Base-by-base conservation (phyloP, 2,329 filamentous ascomycete genomes). In the Phoma sp. region DNA sequence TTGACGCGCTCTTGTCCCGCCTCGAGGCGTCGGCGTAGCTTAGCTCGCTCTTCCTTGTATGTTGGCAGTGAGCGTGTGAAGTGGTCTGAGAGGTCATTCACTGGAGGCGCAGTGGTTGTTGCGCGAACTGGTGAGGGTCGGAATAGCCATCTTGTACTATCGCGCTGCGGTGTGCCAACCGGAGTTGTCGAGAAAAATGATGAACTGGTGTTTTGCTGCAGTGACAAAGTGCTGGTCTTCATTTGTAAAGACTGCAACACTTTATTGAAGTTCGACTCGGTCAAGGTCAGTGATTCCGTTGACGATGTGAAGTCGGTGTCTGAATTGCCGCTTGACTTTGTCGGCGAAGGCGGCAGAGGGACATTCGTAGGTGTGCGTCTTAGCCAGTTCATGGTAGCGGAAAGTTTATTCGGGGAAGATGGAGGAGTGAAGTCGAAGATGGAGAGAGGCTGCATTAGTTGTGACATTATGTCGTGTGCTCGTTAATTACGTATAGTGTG, bases 321-420 rank as follows among this genome's bases (percentile, higher is more conserved):
- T 9, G 30, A 36, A 7, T 11, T 14, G 1, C 30, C 37, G 26
- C 12, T 29, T 28, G 47, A 30, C 11, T 29, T 49, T 14, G 29
- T 36, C 2, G 47, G 47, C 14, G 47, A 49, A 6, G 37, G 30
- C 14, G 47, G 47, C 18, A 49, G 23, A 36, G 47, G 47, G 10
- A 36, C 15, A 17, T 21, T 49, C 7, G 37, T 15, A 29, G 47
- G 38, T 12, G 30, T 49, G 12, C 47, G 23, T 49, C 11, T 42
- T 12, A 49, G 30, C 37, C 37, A 45, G 10, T 30, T 38, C 39
- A 50, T 50, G 20, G 38, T 26, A 3, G 26, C 20, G 7, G 32
- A 43, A 15, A 38, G 15, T 21, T 15, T 36, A 2, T 25, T 32
- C 21, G 39, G 39, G 18, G 47, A 43, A 12, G 33, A 11, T 33